Evolutionary conservation across 192 early-diverging fungal genomes (phyloP).

Genomic region (Dissophora ornata): DNA sequence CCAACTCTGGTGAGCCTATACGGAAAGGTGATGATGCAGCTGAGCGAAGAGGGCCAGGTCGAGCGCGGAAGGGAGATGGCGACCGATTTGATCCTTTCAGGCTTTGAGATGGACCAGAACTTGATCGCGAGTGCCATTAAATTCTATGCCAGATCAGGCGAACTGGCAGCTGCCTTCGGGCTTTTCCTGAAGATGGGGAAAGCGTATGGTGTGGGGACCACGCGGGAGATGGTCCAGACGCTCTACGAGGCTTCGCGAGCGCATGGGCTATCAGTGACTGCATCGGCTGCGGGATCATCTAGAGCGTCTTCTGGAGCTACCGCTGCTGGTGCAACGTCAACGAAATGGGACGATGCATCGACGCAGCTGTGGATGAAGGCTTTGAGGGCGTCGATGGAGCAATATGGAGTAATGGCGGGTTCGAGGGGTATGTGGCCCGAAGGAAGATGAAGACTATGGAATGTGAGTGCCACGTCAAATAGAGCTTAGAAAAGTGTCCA

Average conservation of each 20-base stretch:
- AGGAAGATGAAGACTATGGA: no score
- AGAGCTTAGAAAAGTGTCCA: no score
- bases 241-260: conserved; percentile 9
- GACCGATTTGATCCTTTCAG: conserved; percentile 26
- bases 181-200: conserved; percentile 33
- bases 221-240: conserved; percentile 21
- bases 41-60: conserved; percentile 3
- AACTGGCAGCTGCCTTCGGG: conserved; percentile 33
- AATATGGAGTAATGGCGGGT: conserved; percentile 12
- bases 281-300: neutral
- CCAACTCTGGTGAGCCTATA: conserved; percentile 9
- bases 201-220: conserved; percentile 19
- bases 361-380: conserved; percentile 14
- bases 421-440: no score
- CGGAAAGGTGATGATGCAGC: conserved; percentile 2
- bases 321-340: neutral
- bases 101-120: conserved; percentile 19
- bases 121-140: conserved; percentile 11
- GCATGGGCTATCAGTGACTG: neutral
- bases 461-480: no score
- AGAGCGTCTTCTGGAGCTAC: neutral
- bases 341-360: conserved; percentile 11
- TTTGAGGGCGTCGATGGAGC: conserved; percentile 11
- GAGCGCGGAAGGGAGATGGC: conserved; percentile 22
- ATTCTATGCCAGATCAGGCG: conserved; percentile 19